Base-by-base conservation (phyloP, 73 alveolate species). In the Tetrahymena borealis region DNA sequence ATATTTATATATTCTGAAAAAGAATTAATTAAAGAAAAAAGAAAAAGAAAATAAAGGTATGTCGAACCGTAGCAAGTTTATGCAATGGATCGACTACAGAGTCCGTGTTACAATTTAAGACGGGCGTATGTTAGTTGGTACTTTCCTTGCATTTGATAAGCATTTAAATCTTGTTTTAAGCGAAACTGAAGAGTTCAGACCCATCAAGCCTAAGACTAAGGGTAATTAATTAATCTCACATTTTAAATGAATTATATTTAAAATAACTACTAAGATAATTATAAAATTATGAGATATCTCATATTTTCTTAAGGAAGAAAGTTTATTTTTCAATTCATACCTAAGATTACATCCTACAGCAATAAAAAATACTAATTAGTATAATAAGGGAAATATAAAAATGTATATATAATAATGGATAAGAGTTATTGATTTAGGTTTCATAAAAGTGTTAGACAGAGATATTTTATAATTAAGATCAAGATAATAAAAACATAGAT, bases 161-260 rank as follows among this genome's bases (percentile, higher is more conserved):
- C 99, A 98, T 97, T 96, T 98, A 98, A 99, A 98, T 96, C 96
- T 98, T 43, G 99, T 98, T 91, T 99, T 98, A 37, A 98, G 99
- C 32, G 99, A 99, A 85, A 97, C 99, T 35, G 99, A 99, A 96
- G 99, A 99, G 94, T 98, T 97, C 97, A 96, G 99, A 92, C 93
- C 96, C 96, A 97, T 98, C 92, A 99, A 99, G 97, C 96, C 99
- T 60, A 98, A 98, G 85, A 60, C 85, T 60, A 60, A 60, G 85
- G 85, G 85, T 60, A 60, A 60, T 60, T 60, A 60, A 1, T 15
- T 18, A 20, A 60, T 10, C 4, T 60, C 28, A 32, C n/a, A 60
- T 41, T 41, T 41, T 24, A 7, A 24, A 24, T 9, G 28, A 15
- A 28, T 60, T n/a, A 15, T 43, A 15, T 60, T 60, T 60, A 32